Evolutionary conservation across 2,329 filamentous ascomycete species (phyloP).

Genomic region (Sordariomycetes sp.): DNA sequence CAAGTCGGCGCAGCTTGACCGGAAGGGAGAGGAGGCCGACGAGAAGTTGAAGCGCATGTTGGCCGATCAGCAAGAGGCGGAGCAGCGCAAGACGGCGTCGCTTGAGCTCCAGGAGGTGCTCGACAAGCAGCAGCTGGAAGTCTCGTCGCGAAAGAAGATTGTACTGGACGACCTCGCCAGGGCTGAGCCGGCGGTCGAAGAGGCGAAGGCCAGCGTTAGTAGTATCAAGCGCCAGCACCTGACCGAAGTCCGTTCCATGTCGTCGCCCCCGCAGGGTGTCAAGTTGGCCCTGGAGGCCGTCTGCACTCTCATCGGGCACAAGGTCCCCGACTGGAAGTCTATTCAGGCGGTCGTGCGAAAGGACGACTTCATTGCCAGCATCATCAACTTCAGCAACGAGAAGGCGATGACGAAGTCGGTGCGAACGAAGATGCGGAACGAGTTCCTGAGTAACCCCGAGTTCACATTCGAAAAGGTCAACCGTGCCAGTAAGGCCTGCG

Average conservation of each 20-base stretch:
- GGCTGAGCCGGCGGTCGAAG: conserved; percentile 84
- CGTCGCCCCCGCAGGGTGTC: conserved; percentile 80
- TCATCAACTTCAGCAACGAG: conserved; percentile 94
- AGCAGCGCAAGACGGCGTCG: conserved; percentile 78
- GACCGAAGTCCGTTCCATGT: conserved; percentile 95
- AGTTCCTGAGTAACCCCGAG: conserved; percentile 84
- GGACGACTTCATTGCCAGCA: conserved; percentile 96
- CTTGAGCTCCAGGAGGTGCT: conserved; percentile 79
- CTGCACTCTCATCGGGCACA: conserved; percentile 85
- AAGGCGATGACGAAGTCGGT: conserved; percentile 78
- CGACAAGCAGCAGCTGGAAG: conserved; percentile 80
- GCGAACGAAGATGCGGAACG: conserved; percentile 79
- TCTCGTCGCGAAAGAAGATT: conserved; percentile 69
- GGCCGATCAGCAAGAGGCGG: conserved; percentile 86
- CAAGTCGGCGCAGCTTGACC: conserved; percentile 87
- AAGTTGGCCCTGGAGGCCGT: conserved; percentile 91
- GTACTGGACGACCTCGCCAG: conserved; percentile 79
- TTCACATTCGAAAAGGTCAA: conserved; percentile 96
- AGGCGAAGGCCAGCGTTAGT: conserved; percentile 90
- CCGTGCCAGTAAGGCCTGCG: conserved; percentile 91
- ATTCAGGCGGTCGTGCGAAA: conserved; percentile 79
- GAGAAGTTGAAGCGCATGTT: conserved; percentile 97
- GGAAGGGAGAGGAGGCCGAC: conserved; percentile 89
- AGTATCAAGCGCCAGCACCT: conserved; percentile 97
- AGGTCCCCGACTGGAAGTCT: conserved; percentile 79